Percentiles rank a stretch among this genome's conserved stretches.
phyloP scores from a whole-genome alignment of 2,329 filamentous ascomycete genomes.

The Nemania serpens region DNA sequence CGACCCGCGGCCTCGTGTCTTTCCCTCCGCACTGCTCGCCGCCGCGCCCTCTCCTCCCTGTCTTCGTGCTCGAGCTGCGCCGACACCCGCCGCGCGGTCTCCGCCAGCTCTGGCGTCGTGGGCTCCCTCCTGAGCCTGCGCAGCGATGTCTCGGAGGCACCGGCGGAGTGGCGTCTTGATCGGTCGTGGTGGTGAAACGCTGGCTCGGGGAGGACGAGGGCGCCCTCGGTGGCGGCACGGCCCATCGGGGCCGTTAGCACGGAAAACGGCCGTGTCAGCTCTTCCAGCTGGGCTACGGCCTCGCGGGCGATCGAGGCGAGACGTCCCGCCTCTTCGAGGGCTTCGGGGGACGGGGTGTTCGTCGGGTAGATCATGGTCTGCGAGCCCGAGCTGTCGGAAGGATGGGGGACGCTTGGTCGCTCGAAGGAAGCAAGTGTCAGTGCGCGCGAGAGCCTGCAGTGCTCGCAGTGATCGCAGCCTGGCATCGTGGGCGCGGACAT shows the following conservation, averaged over 20 bases:
- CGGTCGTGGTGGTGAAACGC: conserved; percentile 1
- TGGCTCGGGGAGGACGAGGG: conserved; percentile 4
- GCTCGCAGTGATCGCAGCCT: conserved; percentile 32
- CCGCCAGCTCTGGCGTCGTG: conserved; percentile 26
- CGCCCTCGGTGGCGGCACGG: conserved; percentile 13
- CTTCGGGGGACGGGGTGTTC: conserved; percentile 12
- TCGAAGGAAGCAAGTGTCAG: conserved; percentile 16
- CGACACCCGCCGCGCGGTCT: conserved; percentile 29
- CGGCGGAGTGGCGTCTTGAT: conserved; percentile 13
- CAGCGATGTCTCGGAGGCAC: conserved; percentile 7
- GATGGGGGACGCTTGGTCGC: conserved; percentile 10
- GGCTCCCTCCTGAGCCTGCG: conserved; percentile 16
- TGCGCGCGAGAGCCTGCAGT: conserved; percentile 29
- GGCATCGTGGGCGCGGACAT: not conserved
- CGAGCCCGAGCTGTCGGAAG: not conserved
- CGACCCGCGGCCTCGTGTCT: conserved; percentile 4
- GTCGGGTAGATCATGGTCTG: not conserved
- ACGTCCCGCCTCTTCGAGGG: conserved; percentile 31
- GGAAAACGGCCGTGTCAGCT: conserved; percentile 27
- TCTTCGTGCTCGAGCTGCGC: conserved; percentile 29
- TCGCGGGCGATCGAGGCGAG: conserved; percentile 30
- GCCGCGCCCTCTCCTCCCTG: conserved; percentile 17
- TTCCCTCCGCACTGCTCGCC: conserved; percentile 8
- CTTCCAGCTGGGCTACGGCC: conserved; percentile 30
- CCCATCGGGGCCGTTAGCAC: not conserved